Conservation (phyloP, 2,329 filamentous ascomycete species). For the Monosporascus sp. region DNA sequence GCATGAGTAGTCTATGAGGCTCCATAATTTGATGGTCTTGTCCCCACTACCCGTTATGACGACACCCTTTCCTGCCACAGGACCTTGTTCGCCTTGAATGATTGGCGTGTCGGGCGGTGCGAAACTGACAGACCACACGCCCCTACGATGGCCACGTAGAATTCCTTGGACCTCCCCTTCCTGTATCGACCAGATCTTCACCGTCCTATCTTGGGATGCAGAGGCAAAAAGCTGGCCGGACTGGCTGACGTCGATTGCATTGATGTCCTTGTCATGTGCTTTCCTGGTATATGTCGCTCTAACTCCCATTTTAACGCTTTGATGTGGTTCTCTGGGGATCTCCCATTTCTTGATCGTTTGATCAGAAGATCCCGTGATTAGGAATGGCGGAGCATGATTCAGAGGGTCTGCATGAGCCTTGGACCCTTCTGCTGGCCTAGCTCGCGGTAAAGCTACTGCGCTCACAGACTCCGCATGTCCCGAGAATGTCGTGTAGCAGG, state of each 20-base stretch:
- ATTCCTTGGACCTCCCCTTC: constrained; percentile 90
- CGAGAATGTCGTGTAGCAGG: constrained; percentile 76
- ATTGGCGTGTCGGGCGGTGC: constrained; percentile 72
- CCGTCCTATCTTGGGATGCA: constrained; percentile 91
- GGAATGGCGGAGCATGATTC: constrained; percentile 72
- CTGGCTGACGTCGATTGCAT: constrained; percentile 79
- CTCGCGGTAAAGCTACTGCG: constrained; percentile 77
- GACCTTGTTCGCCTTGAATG: constrained; percentile 65
- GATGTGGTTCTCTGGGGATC: constrained; percentile 52
- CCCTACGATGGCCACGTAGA: constrained; percentile 84
- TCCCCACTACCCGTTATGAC: constrained; percentile 90
- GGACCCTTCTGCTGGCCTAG: constrained; percentile 61
- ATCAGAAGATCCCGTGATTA: constrained; percentile 91
- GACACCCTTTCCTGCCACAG: constrained; percentile 72
- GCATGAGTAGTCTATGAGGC: constrained; percentile 83
- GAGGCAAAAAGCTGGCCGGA: constrained; percentile 81
- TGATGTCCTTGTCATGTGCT: constrained; percentile 98
- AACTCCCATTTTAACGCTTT: constrained; percentile 46
- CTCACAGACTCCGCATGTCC: constrained; percentile 93
- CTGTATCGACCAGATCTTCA: constrained; percentile 92
- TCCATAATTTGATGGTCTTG: constrained; percentile 96
- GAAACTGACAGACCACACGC: constrained; percentile 94
- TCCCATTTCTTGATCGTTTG: constrained; percentile 95
- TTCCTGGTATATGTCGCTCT: constrained; percentile 81
- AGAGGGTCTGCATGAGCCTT: constrained; percentile 68